Conservation (phyloP, 1,139 yeast species). For the Kluyveromyces sp. region DNA sequence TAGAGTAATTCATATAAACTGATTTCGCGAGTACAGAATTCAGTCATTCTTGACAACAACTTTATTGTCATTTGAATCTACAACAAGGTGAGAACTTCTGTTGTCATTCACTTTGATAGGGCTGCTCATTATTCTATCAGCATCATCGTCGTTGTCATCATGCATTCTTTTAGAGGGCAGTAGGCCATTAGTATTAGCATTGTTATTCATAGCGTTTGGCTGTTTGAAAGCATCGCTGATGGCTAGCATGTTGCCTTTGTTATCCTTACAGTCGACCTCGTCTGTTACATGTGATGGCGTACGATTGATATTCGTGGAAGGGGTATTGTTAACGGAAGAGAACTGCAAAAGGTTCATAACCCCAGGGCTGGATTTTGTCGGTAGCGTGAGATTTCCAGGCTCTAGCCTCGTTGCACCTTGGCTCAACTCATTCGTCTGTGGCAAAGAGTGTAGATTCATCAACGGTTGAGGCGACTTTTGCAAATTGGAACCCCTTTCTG, state of each 20-base stretch:
- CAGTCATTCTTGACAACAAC: conserved; percentile 2
- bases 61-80: conserved; percentile 2
- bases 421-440: conserved; percentile 5
- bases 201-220: not conserved
- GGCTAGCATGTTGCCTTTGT: conserved; percentile 2
- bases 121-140: conserved; percentile 6
- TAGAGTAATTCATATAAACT: not conserved
- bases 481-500: conserved; percentile 58
- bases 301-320: conserved; percentile 16
- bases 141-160: not conserved
- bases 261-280: not conserved
- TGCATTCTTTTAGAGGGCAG: not conserved
- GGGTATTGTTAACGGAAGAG: conserved; percentile 42
- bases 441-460: conserved; percentile 3
- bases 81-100: not conserved
- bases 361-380: conserved; percentile 47
- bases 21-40: not conserved
- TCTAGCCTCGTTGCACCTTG: conserved; percentile 7
- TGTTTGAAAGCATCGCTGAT: conserved; percentile 3
- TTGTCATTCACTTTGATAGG: conserved; percentile 3
- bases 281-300: conserved; percentile 1
- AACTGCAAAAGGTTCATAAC: conserved; percentile 75
- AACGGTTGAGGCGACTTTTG: conserved; percentile 6
- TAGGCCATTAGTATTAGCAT: not conserved
- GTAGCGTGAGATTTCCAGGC: not conserved